Evolutionary conservation across 805 yeast species (phyloP), one percentile per base, ranked within the genome.

Genomic region (Kluyveromyces nonfermentans): DNA sequence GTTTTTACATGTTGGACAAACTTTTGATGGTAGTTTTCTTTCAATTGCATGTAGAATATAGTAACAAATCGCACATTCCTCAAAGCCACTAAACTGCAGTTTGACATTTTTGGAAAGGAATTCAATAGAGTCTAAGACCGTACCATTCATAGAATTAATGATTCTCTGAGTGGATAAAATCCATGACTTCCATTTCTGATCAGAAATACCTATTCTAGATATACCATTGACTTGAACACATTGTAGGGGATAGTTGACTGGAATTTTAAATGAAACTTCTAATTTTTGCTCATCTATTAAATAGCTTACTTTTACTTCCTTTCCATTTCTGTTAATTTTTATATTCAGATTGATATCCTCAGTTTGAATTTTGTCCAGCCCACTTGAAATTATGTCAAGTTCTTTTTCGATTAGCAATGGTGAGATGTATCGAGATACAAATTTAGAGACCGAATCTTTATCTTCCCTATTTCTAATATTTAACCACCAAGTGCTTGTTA

Each of bases 1-100:
- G 70, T 93, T 90, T 57, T 78, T 78, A 72, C 99, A 93, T 0
- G 96, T 88, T 14, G 82, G 71, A 65, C 99, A 93, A 2, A 74
- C 74, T 64, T 87, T 89, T 40, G 87, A 78, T 6, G 99, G 98
- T 46, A 93, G 72, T 7, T 95, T 82, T 55, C 85, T 85, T 56
- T 88, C 96, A 49, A 84, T 88, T 12, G 73, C 73, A 58, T 89
- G 95, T 50, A 93, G 67, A 45, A 90, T 82, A 14, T 95, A 84
- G 62, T 93, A 93, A 62, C 99, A 93, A 52, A 93, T 88, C 2
- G 97, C 95, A 73, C 99, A 93, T 47, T 90, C 97, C 56, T 87
- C 96, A 51, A 86, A 88, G 0, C 96, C 96, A 7, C 89, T 84
- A 62, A 94, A 89, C 59, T 89, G 94, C 53, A 85, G 71, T 44